Evolutionary conservation across 306 rosid species (phyloP).

Genomic region (Astragalus glycyphyllos): DNA sequence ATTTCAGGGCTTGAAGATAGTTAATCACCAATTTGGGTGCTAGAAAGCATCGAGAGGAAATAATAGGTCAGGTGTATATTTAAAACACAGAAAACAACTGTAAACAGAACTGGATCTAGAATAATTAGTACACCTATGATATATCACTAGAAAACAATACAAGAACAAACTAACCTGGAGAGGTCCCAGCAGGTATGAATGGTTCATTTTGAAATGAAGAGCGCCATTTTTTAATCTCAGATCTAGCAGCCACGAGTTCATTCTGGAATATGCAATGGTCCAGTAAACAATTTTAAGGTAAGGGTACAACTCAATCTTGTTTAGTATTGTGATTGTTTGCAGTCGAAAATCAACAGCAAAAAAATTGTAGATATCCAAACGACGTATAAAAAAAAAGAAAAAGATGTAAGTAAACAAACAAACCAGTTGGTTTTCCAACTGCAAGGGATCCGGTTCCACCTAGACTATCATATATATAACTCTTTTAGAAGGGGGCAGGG

Average conservation of each 20-base stretch:
- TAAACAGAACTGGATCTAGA: constrained; percentile 20
- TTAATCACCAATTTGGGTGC: constrained; percentile 76
- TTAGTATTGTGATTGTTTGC: not conserved
- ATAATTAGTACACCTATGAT: constrained; percentile 3
- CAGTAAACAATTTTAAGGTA: constrained; percentile 3
- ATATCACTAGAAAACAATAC: constrained; percentile 9
- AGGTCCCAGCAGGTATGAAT: constrained; percentile 69
- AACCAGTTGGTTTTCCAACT: not conserved
- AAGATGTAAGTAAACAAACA: not conserved
- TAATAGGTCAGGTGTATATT: constrained; percentile 15
- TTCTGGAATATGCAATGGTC: constrained; percentile 54
- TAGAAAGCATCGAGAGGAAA: constrained; percentile 42
- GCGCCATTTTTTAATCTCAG: constrained; percentile 80
- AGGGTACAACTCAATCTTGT: constrained; percentile 19
- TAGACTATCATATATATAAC: constrained; percentile 3
- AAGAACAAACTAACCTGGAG: constrained; percentile 67
- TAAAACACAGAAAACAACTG: constrained; percentile 8
- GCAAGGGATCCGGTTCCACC: not conserved
- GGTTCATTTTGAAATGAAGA: constrained; percentile 76
- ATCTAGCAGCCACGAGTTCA: constrained; percentile 77
- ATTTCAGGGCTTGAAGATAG: constrained; percentile 82
- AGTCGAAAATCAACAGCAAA: not conserved
- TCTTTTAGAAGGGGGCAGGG: not conserved
- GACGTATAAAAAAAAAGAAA: not conserved
- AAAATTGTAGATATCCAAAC: constrained; percentile 1